These are phyloP conservation scores for Vitis labrusca DNA, from an alignment of 164 flowering plant genomes.

Conservation along the genomic window DNA sequence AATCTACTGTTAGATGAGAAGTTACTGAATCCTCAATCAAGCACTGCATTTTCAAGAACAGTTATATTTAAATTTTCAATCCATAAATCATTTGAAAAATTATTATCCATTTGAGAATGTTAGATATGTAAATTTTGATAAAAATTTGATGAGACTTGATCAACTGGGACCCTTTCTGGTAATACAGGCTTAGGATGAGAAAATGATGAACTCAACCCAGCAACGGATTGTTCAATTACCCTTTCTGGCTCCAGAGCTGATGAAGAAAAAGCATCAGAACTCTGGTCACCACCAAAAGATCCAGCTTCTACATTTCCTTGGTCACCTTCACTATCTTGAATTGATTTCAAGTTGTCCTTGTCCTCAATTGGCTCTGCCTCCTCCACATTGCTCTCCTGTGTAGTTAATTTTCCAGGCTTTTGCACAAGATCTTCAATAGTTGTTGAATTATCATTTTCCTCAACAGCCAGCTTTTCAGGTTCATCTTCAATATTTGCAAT, in stretches of 20 bases:
- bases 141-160: too few species aligned
- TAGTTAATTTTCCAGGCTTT: neutral
- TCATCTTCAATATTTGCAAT: neutral
- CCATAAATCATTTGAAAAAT: too few species aligned
- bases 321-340: neutral
- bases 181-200: too few species aligned
- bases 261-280: neutral
- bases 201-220: too few species aligned
- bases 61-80: too few species aligned
- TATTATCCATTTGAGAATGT: too few species aligned
- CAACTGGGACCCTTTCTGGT: too few species aligned
- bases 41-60: too few species aligned
- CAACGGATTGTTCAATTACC: too few species aligned
- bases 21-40: too few species aligned
- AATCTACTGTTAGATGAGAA: too few species aligned
- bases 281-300: neutral
- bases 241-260: slow-evolving; percentile 2
- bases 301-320: neutral
- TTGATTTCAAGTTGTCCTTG: neutral
- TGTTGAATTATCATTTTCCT: neutral
- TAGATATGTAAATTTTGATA: too few species aligned
- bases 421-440: neutral
- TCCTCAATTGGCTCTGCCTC: neutral
- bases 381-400: neutral
- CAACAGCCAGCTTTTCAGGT: neutral